A percentile compares a stretch with the other conserved stretches of the same genome.
Conservation (phyloP, 2,329 filamentous ascomycete species). For the Fusarium kyushuense region DNA sequence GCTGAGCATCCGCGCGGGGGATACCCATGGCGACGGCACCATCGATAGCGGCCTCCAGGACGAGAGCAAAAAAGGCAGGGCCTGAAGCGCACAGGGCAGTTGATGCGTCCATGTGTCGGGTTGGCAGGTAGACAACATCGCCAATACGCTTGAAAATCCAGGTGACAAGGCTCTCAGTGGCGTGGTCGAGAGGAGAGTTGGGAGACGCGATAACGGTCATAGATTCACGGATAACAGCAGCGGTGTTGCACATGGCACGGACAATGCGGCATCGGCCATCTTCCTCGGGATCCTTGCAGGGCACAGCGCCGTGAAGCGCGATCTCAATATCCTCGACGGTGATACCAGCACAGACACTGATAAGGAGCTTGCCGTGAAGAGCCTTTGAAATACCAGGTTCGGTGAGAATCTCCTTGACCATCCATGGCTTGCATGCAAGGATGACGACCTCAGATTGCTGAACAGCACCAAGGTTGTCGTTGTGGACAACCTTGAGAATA, state of each 20-base stretch:
- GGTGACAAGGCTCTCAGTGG: conserved; percentile 69
- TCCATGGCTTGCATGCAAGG: conserved; percentile 84
- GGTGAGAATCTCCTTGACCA: conserved; percentile 75
- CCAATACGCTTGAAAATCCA: conserved; percentile 85
- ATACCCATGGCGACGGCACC: conserved; percentile 84
- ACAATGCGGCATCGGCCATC: conserved; percentile 73
- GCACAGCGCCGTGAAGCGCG: conserved; percentile 69
- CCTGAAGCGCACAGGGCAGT: conserved; percentile 81
- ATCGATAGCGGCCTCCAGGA: conserved; percentile 81
- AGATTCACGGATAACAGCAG: conserved; percentile 79
- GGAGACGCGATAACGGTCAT: conserved; percentile 83
- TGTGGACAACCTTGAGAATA: conserved; percentile 74
- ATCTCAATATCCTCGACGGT: conserved; percentile 75
- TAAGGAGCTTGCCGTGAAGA: conserved; percentile 81
- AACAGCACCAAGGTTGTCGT: conserved; percentile 77
- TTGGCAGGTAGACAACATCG: conserved; percentile 74
- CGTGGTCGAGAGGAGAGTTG: conserved; percentile 66
- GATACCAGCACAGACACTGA: conserved; percentile 85
- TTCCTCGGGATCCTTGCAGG: conserved; percentile 59
- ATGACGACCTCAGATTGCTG: conserved; percentile 78
- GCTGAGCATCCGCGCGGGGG: conserved; percentile 76
- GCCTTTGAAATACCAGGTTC: conserved; percentile 77
- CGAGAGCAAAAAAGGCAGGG: conserved; percentile 80
- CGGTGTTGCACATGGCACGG: conserved; percentile 87
- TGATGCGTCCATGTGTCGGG: conserved; percentile 76